Percentiles rank a stretch among this genome's conserved stretches.
phyloP scores from a whole-genome alignment of 2,329 filamentous ascomycete species.

The Metarhizium humberi region DNA sequence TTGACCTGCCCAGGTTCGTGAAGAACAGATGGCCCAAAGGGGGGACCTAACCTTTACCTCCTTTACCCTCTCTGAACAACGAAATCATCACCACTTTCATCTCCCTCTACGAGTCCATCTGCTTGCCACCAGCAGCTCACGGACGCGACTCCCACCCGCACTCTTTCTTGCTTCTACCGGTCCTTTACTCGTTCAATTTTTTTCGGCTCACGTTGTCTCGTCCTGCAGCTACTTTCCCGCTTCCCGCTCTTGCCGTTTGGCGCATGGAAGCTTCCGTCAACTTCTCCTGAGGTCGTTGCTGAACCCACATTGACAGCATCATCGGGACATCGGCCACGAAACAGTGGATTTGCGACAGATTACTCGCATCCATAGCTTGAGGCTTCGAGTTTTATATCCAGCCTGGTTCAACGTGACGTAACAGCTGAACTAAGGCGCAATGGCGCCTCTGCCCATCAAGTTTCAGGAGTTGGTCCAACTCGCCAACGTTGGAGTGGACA shows the following conservation, averaged over 20 bases:
- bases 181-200: slow-evolving; percentile 11
- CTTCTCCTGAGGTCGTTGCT: slow-evolving; percentile 14
- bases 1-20: slow-evolving; percentile 6
- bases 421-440: slow-evolving; percentile 24
- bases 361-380: slow-evolving; percentile 10
- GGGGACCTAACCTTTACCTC: slow-evolving; percentile 11
- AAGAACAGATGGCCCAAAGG: slow-evolving; percentile 24
- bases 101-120: slow-evolving; percentile 13
- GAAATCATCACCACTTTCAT: slow-evolving; percentile 7
- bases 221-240: slow-evolving; percentile 5
- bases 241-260: slow-evolving; percentile 19
- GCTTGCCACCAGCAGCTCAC: slow-evolving; percentile 18
- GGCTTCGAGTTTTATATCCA: slow-evolving; percentile 2
- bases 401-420: slow-evolving; percentile 15
- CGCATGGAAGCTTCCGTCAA: slow-evolving; percentile 28
- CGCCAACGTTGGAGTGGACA: slow-evolving; percentile 37
- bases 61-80: slow-evolving; percentile 10
- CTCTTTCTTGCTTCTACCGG: slow-evolving; percentile 10
- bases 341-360: slow-evolving; percentile 13
- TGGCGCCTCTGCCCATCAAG: slow-evolving; percentile 77
- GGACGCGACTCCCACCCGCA: slow-evolving; percentile 11
- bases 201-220: slow-evolving; percentile 1
- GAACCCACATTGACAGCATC: slow-evolving; percentile 8
- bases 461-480: slow-evolving; percentile 83
- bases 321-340: slow-evolving; percentile 8